Evolutionary conservation across 495 filamentous ascomycete genomes (phyloP), one percentile per base, ranked within the genome.

Genomic region (Daldinia grandis): DNA sequence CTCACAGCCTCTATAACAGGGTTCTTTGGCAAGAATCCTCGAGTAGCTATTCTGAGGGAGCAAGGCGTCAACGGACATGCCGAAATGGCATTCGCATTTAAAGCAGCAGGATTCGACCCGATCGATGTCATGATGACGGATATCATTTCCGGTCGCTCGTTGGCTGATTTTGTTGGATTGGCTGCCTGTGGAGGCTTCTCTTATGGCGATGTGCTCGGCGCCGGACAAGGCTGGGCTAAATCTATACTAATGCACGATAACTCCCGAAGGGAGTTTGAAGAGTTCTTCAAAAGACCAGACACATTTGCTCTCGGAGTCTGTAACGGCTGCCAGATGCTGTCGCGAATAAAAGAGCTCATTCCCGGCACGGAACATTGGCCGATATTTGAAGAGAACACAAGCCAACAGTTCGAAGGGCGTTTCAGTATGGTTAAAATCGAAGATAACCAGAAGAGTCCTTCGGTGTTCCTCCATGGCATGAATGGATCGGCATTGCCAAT

Each of bases 121-220:
- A 85, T 98, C 35, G 95, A 99, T 76, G 92, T 99, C 2, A 95
- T 98, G 85, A 98, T 99, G 95, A 95, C 91, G 2, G 95, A 98
- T 74, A 89, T 99, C 71, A 89, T 97, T 72, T 86, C 86, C 15
- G 91, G 89, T 25, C 87, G 88, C 27, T 93, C 92, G 1, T 89
- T 99, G 15, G 83, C 89, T 64, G 88, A 87, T 71, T 98, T 96
- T 71, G 88, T 89, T 51, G 95, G 95, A 70, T 87, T 98, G 19
- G 95, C 95, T 28, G 94, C 94, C 66, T 97, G 94, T 72, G 96
- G 95, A 69, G 96, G 95, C 61, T 99, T 99, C 87, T 97, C 93
- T 14, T 98, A 96, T 79, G 96, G 95, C 74, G 95, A 99, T 68
- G 93, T 98, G 38, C 88, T 98, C 3, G 96, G 95, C 61, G 96